Base-by-base conservation (phyloP, 2,329 filamentous ascomycete species). In the Mycosphaerella sp. region DNA sequence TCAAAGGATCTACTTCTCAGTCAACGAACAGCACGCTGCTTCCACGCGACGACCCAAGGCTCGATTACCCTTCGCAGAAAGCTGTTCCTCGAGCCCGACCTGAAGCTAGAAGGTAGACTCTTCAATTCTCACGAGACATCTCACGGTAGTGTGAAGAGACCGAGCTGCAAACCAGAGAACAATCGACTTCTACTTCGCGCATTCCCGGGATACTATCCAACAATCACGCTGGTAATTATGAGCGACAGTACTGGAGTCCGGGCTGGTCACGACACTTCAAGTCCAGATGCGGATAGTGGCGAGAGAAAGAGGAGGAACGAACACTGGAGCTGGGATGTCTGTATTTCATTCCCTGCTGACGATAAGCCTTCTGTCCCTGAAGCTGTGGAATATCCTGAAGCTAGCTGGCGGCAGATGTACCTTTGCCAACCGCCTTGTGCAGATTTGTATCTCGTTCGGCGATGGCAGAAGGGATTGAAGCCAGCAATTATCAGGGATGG, bases 31-130 rank as follows among this genome's bases (percentile, higher is more conserved):
- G 62, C 60, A 39, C 60, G 48, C 23, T 53, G 51, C 45, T 71
- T 69, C 59, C 62, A 59, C 32, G 44, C 57, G 39, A 64, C 64
- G 3, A 63, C 67, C 44, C 51, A 55, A 48, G 55, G 62, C 48
- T 68, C 65, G 43, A 53, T 63, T 9, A 56, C 53, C 17, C 60
- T 71, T 17, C 67, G 67, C 48, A 60, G 63, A 21, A 59, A 64
- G 36, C 67, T 72, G 8, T 72, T 71, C 59, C 55, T 72, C 41
- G 62, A 63, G 14, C 65, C 69, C n/a, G 59, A 68, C 32, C 68
- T 67, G 66, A 54, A 59, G 3, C 59, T 67, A 36, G 58, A 65
- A 59, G 56, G 58, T 39, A 56, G 62, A 38, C 43, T 60, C 6
- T 62, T 63, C 57, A 55, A 62, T 51, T 55, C 61, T 34, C 62